Evolutionary conservation across 306 rosid species (phyloP), one percentile per base, ranked within the genome.

Genomic region (Corylus americana): DNA sequence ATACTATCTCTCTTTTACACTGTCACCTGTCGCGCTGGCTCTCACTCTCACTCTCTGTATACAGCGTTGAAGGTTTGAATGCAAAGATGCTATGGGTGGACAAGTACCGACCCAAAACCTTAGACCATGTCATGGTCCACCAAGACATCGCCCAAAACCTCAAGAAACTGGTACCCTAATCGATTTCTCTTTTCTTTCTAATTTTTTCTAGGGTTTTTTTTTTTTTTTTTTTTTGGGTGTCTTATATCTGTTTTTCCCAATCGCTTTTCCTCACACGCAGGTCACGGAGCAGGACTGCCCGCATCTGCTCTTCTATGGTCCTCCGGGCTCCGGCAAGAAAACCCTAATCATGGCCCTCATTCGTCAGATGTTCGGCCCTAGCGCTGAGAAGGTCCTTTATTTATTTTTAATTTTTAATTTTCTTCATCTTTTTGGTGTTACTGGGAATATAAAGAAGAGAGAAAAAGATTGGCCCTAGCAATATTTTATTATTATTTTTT

Each of bases 301-400:
- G 25, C 99, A 95, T 91, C 88, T 95, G 86, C 90, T 95, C 29
- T 95, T 95, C 84, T 91, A 93, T 80, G 98, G 99, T 20, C 97
- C 99, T 7, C 80, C 99, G 11, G 98, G 99, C 16, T 89, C 99
- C 39, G 98, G 99, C 87, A 95, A 95, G 90, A 95, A 95, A 91
- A 93, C 99, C 93, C 92, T 93, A 83, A 87, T 95, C 80, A 89
- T 95, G 92, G 96, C 96, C 55, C 88, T 95, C 74, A 84, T 95
- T 22, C 92, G 99, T 9, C 98, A 95, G 91, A 91, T 95, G 85
- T 95, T 93, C 42, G 99, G 99, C 37, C 77, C 94, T 17, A 81
- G 90, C 73, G 97, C 98, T 4, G 99, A 95, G 42, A 93, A 95
- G 98, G 99, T 92, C 37, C 35, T 2, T 16, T 31, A 49, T 31